Base-by-base conservation (phyloP, 2,329 filamentous ascomycete genomes). In the Epichloe aotearoae region DNA sequence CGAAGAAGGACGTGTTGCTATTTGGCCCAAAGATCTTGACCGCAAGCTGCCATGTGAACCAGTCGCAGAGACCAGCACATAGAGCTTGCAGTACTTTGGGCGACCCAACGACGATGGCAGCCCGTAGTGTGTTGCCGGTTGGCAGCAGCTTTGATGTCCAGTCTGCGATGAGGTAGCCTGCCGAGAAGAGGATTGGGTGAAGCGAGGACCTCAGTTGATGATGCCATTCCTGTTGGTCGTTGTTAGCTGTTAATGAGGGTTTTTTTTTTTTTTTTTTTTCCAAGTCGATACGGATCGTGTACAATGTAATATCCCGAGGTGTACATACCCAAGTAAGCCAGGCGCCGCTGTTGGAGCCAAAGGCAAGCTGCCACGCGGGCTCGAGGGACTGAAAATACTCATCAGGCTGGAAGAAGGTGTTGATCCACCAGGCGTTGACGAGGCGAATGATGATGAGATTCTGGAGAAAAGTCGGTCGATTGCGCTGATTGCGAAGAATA, bases 321-420 rank as follows among this genome's bases (percentile, higher is more conserved):
- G 3, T 10, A 71, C 77, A 61, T 74, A 95, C 91, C 93, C 93
- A 98, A 55, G 93, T 98, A 61, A 96, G 76, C 88, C 91, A 98
- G 30, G 91, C 88, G 55, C 86, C 86, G 66, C 83, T 86, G 14
- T 75, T 65, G 2, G 72, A 62, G 20, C 90, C 90, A 73, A 95
- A 96, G 3, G 86, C 86, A 50, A 93, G 76, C 60, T 83, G 74
- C 90, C 91, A 97, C 57, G 93, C 93, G 49, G 93, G 91, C 70
- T 98, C 93, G 43, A 97, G 78, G 1, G 89, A 86, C 64, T 98
- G 93, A 62, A 93, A 98, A 72, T 88, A 97, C 68, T 98, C 93
- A 71, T 98, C 93, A 30, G 93, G 93, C 67, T 98, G 93, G 70
- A 98, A 98, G 66, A 96, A 98, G 19, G 93, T 97, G 57, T 79